A percentile compares a stretch with the other conserved stretches of the same genome.
phyloP scores from a whole-genome alignment of 2,329 filamentous ascomycete species.

The Chaetomiaceae sp. region DNA sequence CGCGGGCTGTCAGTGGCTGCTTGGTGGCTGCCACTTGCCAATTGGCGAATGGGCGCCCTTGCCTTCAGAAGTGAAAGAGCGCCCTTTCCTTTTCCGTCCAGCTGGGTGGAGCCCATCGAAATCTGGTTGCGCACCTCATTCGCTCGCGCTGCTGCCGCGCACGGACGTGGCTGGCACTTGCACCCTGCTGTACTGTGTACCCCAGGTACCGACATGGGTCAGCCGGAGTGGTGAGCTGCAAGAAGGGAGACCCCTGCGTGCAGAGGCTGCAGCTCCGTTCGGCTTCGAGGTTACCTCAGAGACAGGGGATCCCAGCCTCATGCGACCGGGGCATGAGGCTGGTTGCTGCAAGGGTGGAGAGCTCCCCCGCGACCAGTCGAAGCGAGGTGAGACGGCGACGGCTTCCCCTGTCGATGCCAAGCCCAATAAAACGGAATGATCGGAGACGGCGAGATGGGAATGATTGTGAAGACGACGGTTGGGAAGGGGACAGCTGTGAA shows the following conservation, averaged over 20 bases:
- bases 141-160: slow-evolving; percentile 14
- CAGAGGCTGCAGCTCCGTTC: slow-evolving; percentile 1
- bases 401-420: slow-evolving; percentile 14
- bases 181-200: slow-evolving; percentile 21
- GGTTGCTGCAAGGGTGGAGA: slow-evolving; percentile 20
- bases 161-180: slow-evolving; percentile 23
- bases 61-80: background rate
- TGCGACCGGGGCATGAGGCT: slow-evolving; percentile 4
- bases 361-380: slow-evolving; percentile 21
- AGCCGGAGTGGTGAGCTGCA: slow-evolving; percentile 8
- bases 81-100: slow-evolving; percentile 9
- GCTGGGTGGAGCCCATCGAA: slow-evolving; percentile 22
- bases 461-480: too few species aligned
- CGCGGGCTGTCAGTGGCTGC: too few species aligned
- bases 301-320: slow-evolving; percentile 9
- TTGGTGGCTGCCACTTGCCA: too few species aligned
- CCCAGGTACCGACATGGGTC: slow-evolving; percentile 20
- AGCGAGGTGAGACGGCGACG: slow-evolving; percentile 16
- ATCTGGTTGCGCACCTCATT: slow-evolving; percentile 23
- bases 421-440: slow-evolving; percentile 17
- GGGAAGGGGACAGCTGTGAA: too few species aligned
- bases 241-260: slow-evolving; percentile 3
- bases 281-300: slow-evolving; percentile 13
- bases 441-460: background rate
- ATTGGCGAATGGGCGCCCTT: slow-evolving; percentile 17